Conservation (phyloP, 2,329 filamentous ascomycete genomes). For the Fusarium sp. region DNA sequence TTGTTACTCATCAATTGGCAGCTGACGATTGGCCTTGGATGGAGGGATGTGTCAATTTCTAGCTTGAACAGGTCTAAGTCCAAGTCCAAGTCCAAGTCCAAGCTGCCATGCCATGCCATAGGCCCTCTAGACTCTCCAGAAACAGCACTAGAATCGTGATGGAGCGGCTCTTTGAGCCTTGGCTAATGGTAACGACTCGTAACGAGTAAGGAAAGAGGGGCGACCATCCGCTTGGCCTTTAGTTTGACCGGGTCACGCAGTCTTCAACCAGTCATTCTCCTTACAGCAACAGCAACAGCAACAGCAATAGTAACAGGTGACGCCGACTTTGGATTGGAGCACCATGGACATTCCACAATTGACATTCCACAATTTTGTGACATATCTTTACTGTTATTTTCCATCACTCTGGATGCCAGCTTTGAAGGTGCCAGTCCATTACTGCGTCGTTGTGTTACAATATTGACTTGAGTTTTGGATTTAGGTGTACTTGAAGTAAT, state of each 20-base stretch:
- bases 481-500: constrained; percentile 20
- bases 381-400: constrained; percentile 11
- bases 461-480: constrained; percentile 1
- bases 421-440: constrained; percentile 41
- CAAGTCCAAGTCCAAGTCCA: background rate
- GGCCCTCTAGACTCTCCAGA: constrained; percentile 10
- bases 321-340: constrained; percentile 37
- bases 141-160: constrained; percentile 49
- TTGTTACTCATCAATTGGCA: constrained; percentile 27
- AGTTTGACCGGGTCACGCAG: constrained; percentile 43
- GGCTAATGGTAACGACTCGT: constrained; percentile 35
- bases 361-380: constrained; percentile 28
- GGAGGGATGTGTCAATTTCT: constrained; percentile 42
- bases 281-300: background rate
- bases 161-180: constrained; percentile 49
- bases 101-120: background rate
- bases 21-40: constrained; percentile 2
- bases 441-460: constrained; percentile 35
- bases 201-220: constrained; percentile 40
- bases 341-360: constrained; percentile 28
- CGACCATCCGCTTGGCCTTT: constrained; percentile 38
- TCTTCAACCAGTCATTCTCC: constrained; percentile 44
- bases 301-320: constrained; percentile 31
- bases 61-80: background rate
- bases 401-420: constrained; percentile 13